A percentile compares a stretch with the other conserved stretches of the same genome.
Evolutionary conservation across 2,329 filamentous ascomycete genomes (phyloP).

Genomic region (Trichoderma atrobrunneum): DNA sequence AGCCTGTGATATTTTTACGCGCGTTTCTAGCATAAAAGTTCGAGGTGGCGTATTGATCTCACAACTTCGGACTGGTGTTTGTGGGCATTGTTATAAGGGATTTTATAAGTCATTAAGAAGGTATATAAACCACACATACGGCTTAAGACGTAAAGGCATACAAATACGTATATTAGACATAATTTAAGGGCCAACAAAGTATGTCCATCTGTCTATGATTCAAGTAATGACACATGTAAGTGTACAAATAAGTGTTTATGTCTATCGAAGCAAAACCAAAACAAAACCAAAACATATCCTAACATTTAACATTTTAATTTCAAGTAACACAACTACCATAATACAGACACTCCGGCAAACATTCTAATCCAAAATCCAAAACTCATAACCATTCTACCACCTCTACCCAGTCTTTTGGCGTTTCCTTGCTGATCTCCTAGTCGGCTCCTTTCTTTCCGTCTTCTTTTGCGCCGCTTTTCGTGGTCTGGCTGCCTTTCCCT

Average conservation of each 20-base stretch:
- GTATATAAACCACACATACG: not conserved
- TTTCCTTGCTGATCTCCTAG: constrained; percentile 3
- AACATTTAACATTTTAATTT: not conserved
- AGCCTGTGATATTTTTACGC: constrained; percentile 43
- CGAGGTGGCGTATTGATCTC: not conserved
- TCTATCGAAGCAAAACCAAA: not conserved
- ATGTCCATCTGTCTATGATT: not conserved
- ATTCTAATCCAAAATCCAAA: not conserved
- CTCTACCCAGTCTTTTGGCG: constrained; percentile 7
- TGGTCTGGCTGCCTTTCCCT: not conserved
- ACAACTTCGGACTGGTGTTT: not conserved
- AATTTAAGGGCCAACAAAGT: not conserved
- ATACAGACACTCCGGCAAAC: not conserved
- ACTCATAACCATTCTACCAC: not conserved
- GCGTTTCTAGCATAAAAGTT: not conserved
- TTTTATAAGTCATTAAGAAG: not conserved
- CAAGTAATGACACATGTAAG: not conserved
- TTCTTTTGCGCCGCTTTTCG: not conserved
- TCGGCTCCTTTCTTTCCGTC: not conserved
- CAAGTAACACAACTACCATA: not conserved
- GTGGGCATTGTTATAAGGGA: constrained; percentile 1
- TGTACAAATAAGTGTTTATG: not conserved
- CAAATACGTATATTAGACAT: not conserved
- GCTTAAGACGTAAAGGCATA: not conserved
- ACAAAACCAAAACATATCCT: not conserved